These are phyloP conservation scores for Eutypella sp. DNA, from an alignment of 2,329 filamentous ascomycete genomes.

Conservation along the genomic window DNA sequence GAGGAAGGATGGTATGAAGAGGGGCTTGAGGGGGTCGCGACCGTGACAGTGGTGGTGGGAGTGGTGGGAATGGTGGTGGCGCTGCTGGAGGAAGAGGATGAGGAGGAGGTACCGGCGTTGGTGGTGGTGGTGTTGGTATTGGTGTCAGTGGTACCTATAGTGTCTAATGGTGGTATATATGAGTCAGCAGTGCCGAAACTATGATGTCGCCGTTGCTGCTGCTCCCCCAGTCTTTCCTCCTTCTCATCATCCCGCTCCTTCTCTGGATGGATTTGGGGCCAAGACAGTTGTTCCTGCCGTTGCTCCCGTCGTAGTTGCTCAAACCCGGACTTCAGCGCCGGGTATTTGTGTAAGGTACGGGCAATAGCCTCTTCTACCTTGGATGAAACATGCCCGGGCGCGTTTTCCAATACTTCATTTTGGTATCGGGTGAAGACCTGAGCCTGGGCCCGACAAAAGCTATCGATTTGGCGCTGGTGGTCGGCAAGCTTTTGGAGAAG, in stretches of 20 bases:
- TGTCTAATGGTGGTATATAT: not conserved
- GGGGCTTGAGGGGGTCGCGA: too few relatives aligned
- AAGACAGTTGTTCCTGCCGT: not conserved
- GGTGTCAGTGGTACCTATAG: too few relatives aligned
- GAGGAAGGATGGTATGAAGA: too few relatives aligned
- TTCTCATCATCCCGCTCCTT: too few relatives aligned
- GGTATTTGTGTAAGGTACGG: constrained; percentile 39
- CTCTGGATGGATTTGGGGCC: too few relatives aligned
- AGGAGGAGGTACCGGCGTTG: constrained; percentile 8
- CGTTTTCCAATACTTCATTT: constrained; percentile 43
- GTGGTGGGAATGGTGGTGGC: too few relatives aligned
- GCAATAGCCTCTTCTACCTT: constrained; percentile 43
- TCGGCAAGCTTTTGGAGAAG: constrained; percentile 50
- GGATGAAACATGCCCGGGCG: constrained; percentile 41
- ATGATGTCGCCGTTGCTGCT: constrained; percentile 5
- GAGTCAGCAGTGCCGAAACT: not conserved
- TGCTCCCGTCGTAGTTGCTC: constrained; percentile 10
- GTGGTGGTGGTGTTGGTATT: constrained; percentile 4
- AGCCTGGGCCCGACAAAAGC: constrained; percentile 53
- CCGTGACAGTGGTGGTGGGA: too few relatives aligned
- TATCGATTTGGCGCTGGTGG: constrained; percentile 52
- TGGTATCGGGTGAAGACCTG: constrained; percentile 53
- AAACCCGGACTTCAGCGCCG: constrained; percentile 37
- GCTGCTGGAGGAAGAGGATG: not conserved
- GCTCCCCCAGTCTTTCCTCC: too few relatives aligned